Conservation (phyloP, 176 grass and related monocot species). For the Lolium multiflorum region DNA sequence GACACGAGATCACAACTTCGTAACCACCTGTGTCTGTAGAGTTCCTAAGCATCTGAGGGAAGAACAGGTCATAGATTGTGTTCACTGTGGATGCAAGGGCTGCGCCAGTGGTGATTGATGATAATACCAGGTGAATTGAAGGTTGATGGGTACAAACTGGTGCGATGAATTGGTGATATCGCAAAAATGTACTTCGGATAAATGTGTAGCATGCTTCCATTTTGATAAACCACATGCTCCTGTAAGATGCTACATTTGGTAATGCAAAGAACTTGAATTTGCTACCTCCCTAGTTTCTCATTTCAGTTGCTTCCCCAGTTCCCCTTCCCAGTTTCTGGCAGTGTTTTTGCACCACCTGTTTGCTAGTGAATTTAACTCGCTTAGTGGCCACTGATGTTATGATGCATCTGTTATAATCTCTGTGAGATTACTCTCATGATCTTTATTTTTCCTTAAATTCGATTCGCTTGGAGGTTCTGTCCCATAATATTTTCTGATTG, state of each 20-base stretch:
- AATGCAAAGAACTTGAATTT: neutral
- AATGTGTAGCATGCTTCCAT: neutral
- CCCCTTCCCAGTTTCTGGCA: neutral
- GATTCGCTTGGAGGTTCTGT: neutral
- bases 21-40: neutral
- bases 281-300: neutral
- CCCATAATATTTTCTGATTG: neutral
- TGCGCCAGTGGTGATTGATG: neutral
- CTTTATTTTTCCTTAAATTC: neutral
- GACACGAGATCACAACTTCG: slow-evolving; percentile 12
- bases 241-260: neutral
- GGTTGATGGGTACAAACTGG: neutral
- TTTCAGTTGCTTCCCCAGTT: neutral
- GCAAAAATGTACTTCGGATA: neutral
- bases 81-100: slow-evolving; percentile 4
- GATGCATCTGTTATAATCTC: neutral
- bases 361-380: neutral
- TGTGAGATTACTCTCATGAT: neutral
- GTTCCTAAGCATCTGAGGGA: slow-evolving; percentile 5
- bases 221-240: neutral
- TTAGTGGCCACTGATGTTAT: neutral
- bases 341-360: neutral
- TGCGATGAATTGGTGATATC: neutral
- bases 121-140: neutral
- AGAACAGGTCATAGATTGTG: neutral